Base-by-base conservation (phyloP, 2,329 filamentous ascomycete species). In the Exophiala oligosperma region DNA sequence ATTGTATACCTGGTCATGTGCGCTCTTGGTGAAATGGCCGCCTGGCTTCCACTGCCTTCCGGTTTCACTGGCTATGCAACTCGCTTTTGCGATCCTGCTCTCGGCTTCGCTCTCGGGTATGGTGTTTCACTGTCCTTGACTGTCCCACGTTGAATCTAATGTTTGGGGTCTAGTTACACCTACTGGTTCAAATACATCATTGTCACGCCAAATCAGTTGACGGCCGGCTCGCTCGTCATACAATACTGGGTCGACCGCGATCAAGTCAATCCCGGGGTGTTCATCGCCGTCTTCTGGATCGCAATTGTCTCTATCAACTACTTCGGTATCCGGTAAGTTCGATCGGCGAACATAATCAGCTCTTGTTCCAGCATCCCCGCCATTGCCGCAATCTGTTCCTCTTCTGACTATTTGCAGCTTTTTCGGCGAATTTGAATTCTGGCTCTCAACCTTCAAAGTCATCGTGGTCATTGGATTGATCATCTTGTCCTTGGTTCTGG, bases 1-100 rank as follows among this genome's bases (percentile, higher is more conserved):
- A 69, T 94, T 59, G 90, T 93, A 64, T 94, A 86, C 73, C 76
- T 91, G 43, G 90, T 94, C 66, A 92, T 94, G 89, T 86, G 86
- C 57, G 87, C 84, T 56, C 83, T 94, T 3, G 90, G 90, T 62
- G 90, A 93, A 73, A 94, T 94, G 89, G 89, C 90, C 7, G 84
- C 90, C 52, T 94, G 89, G 88, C 74, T 94, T 35, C 90, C 90
- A 51, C 80, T 92, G 67, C 83, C 85, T 54, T 85, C 88, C 70
- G 90, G 90, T 66, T 95, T 94, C 74, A 89, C 89, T 60, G 89
- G 89, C 68, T 94, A 92, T 69, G 89, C 90, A 24, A 82, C 85
- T 60, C 83, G 90, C 49, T 94, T 91, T 76, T 88, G 86, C 68
- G 89, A 94, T 67, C 89, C 89, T 53, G 88, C 89, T 60, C 82